Evolutionary conservation across 352 stramenopile genomes (phyloP), one percentile per base, ranked within the genome.

Genomic region (Halophytophthora batemanensis): DNA sequence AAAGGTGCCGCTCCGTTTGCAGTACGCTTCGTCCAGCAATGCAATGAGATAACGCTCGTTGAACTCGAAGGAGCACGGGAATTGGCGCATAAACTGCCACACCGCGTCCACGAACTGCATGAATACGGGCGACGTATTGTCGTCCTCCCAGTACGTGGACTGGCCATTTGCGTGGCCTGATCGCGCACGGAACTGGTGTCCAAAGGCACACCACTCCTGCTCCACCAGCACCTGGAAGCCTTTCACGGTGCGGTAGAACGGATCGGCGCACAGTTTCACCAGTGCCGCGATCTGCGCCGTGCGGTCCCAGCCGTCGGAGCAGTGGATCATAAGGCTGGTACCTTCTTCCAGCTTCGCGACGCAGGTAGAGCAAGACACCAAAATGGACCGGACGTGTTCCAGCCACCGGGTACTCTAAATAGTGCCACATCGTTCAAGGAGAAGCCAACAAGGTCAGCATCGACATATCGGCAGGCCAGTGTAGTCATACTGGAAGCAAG

Each of bases 161-260:
- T 66, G 69, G 11, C 80, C 74, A n/a, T 71, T 71, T 0, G 70
- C 69, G 47, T 86, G 78, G 0, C 82, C 82, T 3, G 78, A 87
- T 29, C 97, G 83, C 3, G 92, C 79, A 37, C 98, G 92, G 49
- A 99, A 99, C 33, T 98, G 95, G 74, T 99, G 97, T 8, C 98
- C 98, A 72, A 99, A 99, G 5, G 87, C 87, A 64, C 96, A 96
- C 90, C 98, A 99, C 50, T 99, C 97, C 59, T 99, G 98, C 74
- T 99, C 96, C 15, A 99, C 84, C 13, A 99, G 69, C 10, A 97
- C 82, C 49, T 94, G 86, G 59, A 99, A 99, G 1, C 97, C 97
- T 43, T 93, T 83, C 10, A 94, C 59, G 0, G 97, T 99, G 34
- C 97, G 84, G 63, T 98, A 99, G 69, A 97, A 98, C 3, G 96